These are phyloP conservation scores for Salix exigua DNA, from an alignment of 345 rosid species.

Conservation along the genomic window DNA sequence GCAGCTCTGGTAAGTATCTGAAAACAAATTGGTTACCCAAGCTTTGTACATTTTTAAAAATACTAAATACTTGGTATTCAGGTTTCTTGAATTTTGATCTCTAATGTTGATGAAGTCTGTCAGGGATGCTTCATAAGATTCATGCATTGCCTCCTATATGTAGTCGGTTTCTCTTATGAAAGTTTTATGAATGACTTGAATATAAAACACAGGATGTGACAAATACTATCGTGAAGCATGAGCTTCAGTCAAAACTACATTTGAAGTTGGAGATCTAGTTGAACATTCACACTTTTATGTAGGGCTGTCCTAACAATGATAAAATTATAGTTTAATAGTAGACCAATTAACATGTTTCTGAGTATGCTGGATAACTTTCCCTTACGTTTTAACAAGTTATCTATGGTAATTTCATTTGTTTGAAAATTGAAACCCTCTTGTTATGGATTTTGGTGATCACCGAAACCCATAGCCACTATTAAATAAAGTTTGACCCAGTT, in stretches of 20 bases:
- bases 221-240: not conserved
- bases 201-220: not conserved
- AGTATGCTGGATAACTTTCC: not conserved
- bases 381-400: too few species aligned
- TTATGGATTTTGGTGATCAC: not conserved
- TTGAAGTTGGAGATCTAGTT: not conserved
- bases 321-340: not conserved
- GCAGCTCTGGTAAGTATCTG: conserved; percentile 42
- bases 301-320: not conserved
- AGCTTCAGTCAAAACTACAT: not conserved
- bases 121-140: not conserved
- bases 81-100: not conserved
- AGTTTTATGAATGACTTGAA: not conserved
- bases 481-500: not conserved
- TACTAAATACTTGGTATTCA: not conserved
- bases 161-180: too few species aligned
- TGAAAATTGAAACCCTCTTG: not conserved
- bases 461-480: not conserved
- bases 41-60: not conserved
- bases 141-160: not conserved
- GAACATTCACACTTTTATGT: not conserved
- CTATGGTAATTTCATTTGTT: not conserved
- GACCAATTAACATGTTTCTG: not conserved
- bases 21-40: not conserved
- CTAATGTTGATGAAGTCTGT: not conserved